Evolutionary conservation across 257 asterid species (phyloP), one percentile per base, ranked within the genome.

Genomic region (Solanum chaucha): DNA sequence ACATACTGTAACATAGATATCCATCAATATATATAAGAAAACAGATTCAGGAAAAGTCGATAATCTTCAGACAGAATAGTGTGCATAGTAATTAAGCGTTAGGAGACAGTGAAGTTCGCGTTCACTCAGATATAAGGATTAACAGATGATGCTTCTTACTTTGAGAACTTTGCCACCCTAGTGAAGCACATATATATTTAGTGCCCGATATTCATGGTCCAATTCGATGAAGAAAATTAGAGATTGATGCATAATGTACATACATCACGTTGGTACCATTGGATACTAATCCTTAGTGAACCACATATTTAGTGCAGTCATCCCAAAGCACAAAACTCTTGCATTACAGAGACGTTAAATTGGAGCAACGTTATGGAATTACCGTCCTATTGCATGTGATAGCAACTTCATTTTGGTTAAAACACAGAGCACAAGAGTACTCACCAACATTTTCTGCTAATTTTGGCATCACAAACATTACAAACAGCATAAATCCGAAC

Each of bases 381-480:
- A 40, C 83, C n/a, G 32, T 10, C 34, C 61, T 77, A 13, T 8
- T 24, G 38, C 84, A 78, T 14, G 84, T 14, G 64, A 41, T 1
- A 51, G 0, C 65, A 24, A 78, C n/a, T 78, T 41, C 64, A 24
- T 41, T n/a, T 41, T 41, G 84, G 38, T 24, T 26, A 44, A 78
- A 44, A 78, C 20, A 36, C 7, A 75, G 83, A 38, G 58, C 64
- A 59, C 87, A 72, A 4, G 30, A 61, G 28, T 35, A 88, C 98
- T 94, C 92, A 94, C 99, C 99, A 82, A 90, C 87, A 78, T 91
- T 91, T 51, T 91, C 93, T 34, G 95, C 95, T 90, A 97, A 94
- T 89, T 97, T 97, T 85, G 98, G 99, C 98, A 97, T 97, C 91
- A 97, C 75, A 90, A 97, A 94, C 98, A 97, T 89, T 90, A 95